Evolutionary conservation across 2,329 filamentous ascomycete species (phyloP), one percentile per base, ranked within the genome.

Genomic region (Myotisia sp.): DNA sequence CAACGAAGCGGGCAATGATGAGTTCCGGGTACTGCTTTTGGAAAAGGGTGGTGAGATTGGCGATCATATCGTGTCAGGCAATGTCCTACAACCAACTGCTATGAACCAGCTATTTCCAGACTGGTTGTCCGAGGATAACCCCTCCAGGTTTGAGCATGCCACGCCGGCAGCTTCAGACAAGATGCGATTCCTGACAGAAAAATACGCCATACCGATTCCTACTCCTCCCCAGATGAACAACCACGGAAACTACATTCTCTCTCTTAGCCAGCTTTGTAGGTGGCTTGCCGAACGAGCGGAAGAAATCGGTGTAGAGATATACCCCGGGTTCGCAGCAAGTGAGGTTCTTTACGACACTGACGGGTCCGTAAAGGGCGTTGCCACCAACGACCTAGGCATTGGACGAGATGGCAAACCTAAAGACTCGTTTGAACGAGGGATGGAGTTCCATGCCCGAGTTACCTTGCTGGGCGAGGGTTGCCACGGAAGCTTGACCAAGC

Each of bases 261-360:
- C 83, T 52, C 63, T 98, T 50, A 95, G 92, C 58, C 83, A 95
- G 58, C 79, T 98, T 51, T 80, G 81, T 37, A 92, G 87, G 60
- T 98, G 90, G 90, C 68, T 98, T 2, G 86, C 83, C 31, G 90
- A 95, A 55, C 74, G 87, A 30, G 90, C 90, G n/a, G 90, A 98
- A 60, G 90, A 95, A 60, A 53, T 92, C 19, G 90, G 90, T 20
- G 90, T 98, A 18, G 90, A 98, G 60, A 74, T 98, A 8, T 98
- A 95, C 49, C 82, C 90, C 3, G 90, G 90, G 2, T 98, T 98
- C 49, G 86, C 90, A 9, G 90, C 86, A 3, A 84, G 84, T 17
- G 90, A 98, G 62, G 72, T 98, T 3, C 65, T 98, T 9, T 98
- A 94, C 59, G 73, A 75, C 45, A 50, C 74, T 2, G 87, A 94